Percentiles rank a stretch among this genome's conserved stretches.
phyloP scores from a whole-genome alignment of 768 basidiomycete species.

The Sporobolomyces phaffii region DNA sequence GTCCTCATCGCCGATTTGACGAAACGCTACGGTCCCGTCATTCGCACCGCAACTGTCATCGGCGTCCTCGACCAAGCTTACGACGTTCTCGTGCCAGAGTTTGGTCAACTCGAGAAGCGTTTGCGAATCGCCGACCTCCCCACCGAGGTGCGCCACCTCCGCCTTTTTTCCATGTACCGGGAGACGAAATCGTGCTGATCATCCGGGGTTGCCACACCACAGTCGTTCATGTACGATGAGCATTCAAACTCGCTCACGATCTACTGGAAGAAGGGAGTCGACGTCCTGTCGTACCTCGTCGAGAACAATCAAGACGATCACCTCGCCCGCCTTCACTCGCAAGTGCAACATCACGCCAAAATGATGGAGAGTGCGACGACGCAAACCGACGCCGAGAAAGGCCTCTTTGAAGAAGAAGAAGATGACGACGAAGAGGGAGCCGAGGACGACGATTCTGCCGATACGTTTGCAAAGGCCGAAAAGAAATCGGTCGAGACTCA shows the following conservation, averaged over 20 bases:
- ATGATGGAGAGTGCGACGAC: slow-evolving; percentile 88
- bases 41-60: slow-evolving; percentile 90
- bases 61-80: slow-evolving; percentile 96
- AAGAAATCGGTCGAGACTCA: slow-evolving; percentile 47
- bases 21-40: slow-evolving; percentile 86
- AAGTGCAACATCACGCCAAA: slow-evolving; percentile 78
- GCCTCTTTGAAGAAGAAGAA: slow-evolving; percentile 68
- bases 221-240: slow-evolving; percentile 96
- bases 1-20: slow-evolving; percentile 90
- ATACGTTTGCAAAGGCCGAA: not conserved
- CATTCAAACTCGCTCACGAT: slow-evolving; percentile 85
- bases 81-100: slow-evolving; percentile 91
- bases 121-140: slow-evolving; percentile 99
- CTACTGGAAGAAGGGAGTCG: slow-evolving; percentile 80
- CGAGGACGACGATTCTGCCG: slow-evolving; percentile 44
- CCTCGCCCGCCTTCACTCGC: slow-evolving; percentile 85
- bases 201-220: not conserved
- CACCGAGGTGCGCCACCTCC: slow-evolving; percentile 63
- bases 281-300: slow-evolving; percentile 90
- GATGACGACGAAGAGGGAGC: slow-evolving; percentile 63
- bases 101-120: slow-evolving; percentile 89
- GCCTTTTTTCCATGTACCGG: not conserved
- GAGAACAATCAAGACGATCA: slow-evolving; percentile 95
- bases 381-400: slow-evolving; percentile 77
- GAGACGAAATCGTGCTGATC: not conserved